These are phyloP conservation scores for Pleodorina starrii DNA, from an alignment of 139 green algal species.

Conservation along the genomic window DNA sequence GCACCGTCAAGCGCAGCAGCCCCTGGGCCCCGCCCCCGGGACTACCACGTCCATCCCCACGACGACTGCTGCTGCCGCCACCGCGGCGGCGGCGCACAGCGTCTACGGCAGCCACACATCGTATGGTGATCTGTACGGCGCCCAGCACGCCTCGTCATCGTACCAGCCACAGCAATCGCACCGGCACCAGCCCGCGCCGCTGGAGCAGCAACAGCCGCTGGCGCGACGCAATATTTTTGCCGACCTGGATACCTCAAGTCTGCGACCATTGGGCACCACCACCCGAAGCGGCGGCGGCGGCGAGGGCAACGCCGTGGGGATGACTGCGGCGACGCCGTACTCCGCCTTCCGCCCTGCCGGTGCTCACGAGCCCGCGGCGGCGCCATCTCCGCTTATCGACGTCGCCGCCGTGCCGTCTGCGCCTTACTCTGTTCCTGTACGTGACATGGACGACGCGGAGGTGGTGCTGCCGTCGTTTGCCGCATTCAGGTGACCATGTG, in stretches of 20 bases:
- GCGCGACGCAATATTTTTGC: constrained; percentile 26
- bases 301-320: background rate
- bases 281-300: too few species aligned
- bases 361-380: background rate
- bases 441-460: constrained; percentile 6
- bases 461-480: constrained; percentile 42
- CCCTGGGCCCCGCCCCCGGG: too few species aligned
- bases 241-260: background rate
- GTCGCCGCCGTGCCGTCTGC: background rate
- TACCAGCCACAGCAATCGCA: background rate
- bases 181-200: background rate
- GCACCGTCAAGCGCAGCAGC: background rate
- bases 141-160: background rate
- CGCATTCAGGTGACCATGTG: constrained; percentile 36
- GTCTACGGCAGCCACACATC: background rate
- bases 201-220: background rate
- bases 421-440: background rate
- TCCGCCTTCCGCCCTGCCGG: too few species aligned
- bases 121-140: background rate
- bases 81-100: background rate
- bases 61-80: background rate
- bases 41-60: background rate
- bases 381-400: background rate
- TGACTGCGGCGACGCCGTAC: background rate
- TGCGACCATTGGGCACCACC: background rate